Conservation (phyloP, 768 basidiomycete genomes). For the Cystobasidium ongulense region DNA sequence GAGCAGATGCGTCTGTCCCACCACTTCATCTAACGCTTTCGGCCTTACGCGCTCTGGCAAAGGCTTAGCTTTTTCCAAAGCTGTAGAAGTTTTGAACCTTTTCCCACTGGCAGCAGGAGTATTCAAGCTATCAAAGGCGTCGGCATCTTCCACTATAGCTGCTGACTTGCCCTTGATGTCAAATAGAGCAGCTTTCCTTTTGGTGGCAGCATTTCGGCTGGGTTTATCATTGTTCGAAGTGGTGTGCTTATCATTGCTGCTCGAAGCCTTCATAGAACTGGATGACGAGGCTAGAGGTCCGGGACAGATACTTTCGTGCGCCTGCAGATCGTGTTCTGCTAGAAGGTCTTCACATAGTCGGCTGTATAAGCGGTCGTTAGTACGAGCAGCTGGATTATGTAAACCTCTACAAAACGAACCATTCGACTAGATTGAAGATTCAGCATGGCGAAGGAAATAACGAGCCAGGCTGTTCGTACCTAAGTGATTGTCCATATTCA, state of each 20-base stretch:
- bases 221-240: neutral
- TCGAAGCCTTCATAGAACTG: neutral
- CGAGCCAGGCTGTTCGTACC: neutral
- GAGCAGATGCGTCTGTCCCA: conserved; percentile 63
- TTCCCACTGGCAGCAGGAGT: neutral
- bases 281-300: neutral
- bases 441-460: neutral
- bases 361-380: neutral
- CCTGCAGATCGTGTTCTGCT: neutral
- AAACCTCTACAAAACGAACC: neutral
- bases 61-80: conserved; percentile 49
- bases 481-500: neutral
- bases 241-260: too few relatives aligned
- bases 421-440: neutral
- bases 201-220: neutral
- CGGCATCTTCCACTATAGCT: neutral
- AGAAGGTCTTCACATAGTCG: conserved; percentile 18
- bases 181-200: conserved; percentile 14
- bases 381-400: neutral
- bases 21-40: conserved; percentile 55
- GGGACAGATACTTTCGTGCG: neutral
- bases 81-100: conserved; percentile 37
- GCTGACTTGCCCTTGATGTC: neutral
- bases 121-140: neutral
- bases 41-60: conserved; percentile 70